phyloP scores from a whole-genome alignment of 441 rosid species.

The Pelargonium fulgidum region DNA sequence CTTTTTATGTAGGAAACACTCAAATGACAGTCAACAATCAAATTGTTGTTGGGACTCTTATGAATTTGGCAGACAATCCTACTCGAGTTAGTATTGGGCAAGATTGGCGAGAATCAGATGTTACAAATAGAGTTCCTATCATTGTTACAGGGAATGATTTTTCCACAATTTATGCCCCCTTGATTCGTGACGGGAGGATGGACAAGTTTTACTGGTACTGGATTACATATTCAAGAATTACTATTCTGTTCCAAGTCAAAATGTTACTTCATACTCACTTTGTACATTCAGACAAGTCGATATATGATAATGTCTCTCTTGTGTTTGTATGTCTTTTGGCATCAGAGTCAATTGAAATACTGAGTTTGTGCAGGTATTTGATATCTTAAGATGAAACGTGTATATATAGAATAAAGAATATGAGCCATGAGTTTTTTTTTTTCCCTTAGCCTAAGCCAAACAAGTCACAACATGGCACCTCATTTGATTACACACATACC shows the following conservation, averaged over 20 bases:
- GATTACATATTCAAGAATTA: constrained; percentile 15
- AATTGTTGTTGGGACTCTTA: constrained; percentile 86
- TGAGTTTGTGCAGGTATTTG: too few species aligned
- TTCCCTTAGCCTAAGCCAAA: too few species aligned
- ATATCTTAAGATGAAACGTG: too few species aligned
- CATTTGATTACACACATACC: too few species aligned
- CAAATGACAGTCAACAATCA: constrained; percentile 95
- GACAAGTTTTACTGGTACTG: constrained; percentile 86
- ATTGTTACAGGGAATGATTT: constrained; percentile 87
- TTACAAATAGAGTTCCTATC: constrained; percentile 75
- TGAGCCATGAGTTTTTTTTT: too few species aligned
- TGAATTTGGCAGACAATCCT: constrained; percentile 92
- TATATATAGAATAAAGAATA: too few species aligned
- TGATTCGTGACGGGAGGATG: constrained; percentile 99
- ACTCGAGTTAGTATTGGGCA: constrained; percentile 95
- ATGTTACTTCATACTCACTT: background rate
- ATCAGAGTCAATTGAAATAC: background rate
- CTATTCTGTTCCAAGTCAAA: background rate
- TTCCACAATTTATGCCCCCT: constrained; percentile 76
- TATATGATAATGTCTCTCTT: background rate
- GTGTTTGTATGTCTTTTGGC: background rate
- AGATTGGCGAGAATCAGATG: constrained; percentile 85
- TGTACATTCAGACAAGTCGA: background rate
- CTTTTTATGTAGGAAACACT: constrained; percentile 54
- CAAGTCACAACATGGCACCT: too few species aligned